These are phyloP conservation scores for Metrosideros polymorpha DNA, from an alignment of 441 rosid genomes.

Conservation along the genomic window DNA sequence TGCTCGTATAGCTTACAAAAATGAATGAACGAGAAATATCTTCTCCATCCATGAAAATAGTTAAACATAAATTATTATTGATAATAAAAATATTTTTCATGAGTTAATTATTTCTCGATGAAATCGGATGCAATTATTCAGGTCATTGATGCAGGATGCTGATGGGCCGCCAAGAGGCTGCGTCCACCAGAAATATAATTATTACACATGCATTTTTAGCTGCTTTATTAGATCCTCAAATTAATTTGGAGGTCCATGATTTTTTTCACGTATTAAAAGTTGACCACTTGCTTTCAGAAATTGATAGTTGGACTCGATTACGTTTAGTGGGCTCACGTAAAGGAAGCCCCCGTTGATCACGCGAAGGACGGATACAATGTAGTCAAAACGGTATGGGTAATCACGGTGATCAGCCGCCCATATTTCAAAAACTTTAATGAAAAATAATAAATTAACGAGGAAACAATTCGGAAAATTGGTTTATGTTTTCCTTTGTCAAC, in stretches of 20 bases:
- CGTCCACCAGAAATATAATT: background rate
- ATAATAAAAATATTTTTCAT: background rate
- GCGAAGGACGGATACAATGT: background rate
- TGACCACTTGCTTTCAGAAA: background rate
- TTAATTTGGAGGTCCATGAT: background rate
- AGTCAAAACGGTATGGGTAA: background rate
- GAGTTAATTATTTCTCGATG: background rate
- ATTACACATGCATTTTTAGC: background rate
- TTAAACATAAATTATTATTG: background rate
- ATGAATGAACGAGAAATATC: background rate
- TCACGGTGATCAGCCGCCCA: no score
- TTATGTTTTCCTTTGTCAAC: background rate
- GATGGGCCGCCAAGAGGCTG: background rate
- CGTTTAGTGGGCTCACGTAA: background rate
- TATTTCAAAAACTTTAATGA: background rate
- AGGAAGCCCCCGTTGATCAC: background rate
- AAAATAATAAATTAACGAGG: background rate
- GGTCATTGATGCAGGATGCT: background rate
- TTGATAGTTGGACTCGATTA: background rate
- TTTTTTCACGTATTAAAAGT: background rate
- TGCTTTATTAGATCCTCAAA: background rate
- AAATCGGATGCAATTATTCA: background rate
- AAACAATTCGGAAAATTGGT: background rate
- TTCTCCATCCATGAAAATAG: rapidly evolving
- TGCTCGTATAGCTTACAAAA: rapidly evolving